Evolutionary conservation across 345 rosid genomes (phyloP).

Genomic region (Hypericum androsaemum): DNA sequence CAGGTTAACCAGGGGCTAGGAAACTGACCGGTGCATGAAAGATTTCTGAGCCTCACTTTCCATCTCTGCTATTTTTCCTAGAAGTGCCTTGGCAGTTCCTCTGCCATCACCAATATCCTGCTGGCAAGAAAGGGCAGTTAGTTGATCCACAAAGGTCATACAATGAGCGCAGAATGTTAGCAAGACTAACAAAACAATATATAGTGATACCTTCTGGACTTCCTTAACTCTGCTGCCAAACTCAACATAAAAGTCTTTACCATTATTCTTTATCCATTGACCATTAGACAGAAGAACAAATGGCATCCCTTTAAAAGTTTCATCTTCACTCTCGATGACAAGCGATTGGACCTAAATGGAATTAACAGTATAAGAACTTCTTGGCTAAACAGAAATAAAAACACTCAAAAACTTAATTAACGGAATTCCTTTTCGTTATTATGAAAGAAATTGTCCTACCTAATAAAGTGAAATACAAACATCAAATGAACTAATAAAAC

Average conservation of each 20-base stretch:
- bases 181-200: constrained; percentile 9
- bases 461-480: too few relatives aligned
- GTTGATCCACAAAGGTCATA: constrained; percentile 4
- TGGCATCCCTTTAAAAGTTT: constrained; percentile 70
- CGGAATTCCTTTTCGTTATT: too few relatives aligned
- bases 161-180: constrained; percentile 8
- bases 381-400: background rate
- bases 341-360: constrained; percentile 58
- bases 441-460: too few relatives aligned
- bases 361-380: constrained; percentile 7
- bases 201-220: constrained; percentile 55
- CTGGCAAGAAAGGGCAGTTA: constrained; percentile 16
- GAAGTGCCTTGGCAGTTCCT: constrained; percentile 69
- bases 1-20: constrained; percentile 14
- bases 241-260: constrained; percentile 71
- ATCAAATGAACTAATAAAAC: background rate
- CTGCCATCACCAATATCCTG: constrained; percentile 75
- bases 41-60: constrained; percentile 97
- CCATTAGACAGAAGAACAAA: constrained; percentile 69
- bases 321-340: constrained; percentile 72
- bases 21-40: constrained; percentile 91
- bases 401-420: too few relatives aligned
- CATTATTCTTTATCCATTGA: constrained; percentile 73
- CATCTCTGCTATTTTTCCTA: constrained; percentile 63
- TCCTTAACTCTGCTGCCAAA: constrained; percentile 40